Base-by-base conservation (phyloP, 257 asterid genomes). In the Gentiana dahurica region DNA sequence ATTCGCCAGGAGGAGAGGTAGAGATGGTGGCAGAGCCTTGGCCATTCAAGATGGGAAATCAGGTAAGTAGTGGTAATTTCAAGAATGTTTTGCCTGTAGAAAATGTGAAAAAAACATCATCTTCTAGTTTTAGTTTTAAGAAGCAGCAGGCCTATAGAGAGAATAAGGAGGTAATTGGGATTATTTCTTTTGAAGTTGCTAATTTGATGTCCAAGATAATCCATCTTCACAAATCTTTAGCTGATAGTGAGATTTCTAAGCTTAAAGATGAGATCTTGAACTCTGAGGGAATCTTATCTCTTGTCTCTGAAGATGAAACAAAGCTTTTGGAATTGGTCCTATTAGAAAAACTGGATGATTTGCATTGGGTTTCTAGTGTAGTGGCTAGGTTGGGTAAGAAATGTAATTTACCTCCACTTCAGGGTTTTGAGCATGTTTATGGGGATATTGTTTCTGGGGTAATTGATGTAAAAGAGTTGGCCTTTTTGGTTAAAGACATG, bases 381-480 rank as follows among this genome's bases (percentile, higher is more conserved):
- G 95, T 88, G 32, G 89, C 99, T 57, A 83, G 99, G 59, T 73
- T 92, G 54, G 99, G 99, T 48, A 88, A 80, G 75, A 92, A 80
- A 80, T 92, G 99, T 74, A 77, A 86, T 1, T 57, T 86, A 38
- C 84, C 95, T 34, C 95, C 94, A 0, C 64, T 88, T 44, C 97
- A 85, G 66, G 97, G 99, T 33, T 92, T 92, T 67, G 89, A 88
- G 75, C 99, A 92, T 67, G 97, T 92, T 36, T 92, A 88, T 72
- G 79, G 87, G 15, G 99, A 92, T 72, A 75, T 92, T 4, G 55
- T 75, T 63, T 80, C 81, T 44, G 94, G 94, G 53, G 80, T 54
- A 10, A 85, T 88, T 65, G 83, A 82, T 71, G 77, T 85, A 53
- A 79, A 62, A 59, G 84, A 86, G 58, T 64, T 88, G 68, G 89